Evolutionary conservation across 495 filamentous ascomycete genomes (phyloP).

Genomic region (Lepidopterella palustris): DNA sequence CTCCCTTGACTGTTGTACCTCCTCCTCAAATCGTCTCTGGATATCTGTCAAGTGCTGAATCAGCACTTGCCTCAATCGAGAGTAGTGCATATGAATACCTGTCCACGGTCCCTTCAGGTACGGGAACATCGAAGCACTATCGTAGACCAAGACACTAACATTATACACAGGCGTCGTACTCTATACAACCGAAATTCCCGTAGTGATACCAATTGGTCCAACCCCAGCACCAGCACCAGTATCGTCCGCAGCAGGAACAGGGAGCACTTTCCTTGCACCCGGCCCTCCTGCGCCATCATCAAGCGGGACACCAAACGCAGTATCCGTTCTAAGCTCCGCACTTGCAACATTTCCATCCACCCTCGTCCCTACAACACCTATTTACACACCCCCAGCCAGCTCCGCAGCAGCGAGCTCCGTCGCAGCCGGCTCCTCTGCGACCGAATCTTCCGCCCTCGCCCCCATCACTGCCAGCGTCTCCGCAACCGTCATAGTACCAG

Average conservation of each 20-base stretch:
- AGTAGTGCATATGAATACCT: slow-evolving; percentile 1
- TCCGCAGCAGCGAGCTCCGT: not conserved
- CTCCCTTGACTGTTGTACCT: not conserved
- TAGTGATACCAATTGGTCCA: slow-evolving; percentile 1
- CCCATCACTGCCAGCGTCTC: not conserved
- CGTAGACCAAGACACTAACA: not conserved
- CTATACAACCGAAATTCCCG: not conserved
- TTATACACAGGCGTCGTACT: not conserved
- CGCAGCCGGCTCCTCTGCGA: not conserved
- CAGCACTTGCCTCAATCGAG: not conserved
- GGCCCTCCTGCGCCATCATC: not conserved
- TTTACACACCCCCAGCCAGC: not conserved
- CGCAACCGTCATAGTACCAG: not conserved
- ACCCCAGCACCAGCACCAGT: not conserved
- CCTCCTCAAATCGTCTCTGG: slow-evolving; percentile 2
- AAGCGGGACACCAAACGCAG: not conserved
- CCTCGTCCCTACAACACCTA: not conserved
- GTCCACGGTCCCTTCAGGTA: not conserved
- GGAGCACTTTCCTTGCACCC: not conserved
- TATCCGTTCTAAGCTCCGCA: not conserved
- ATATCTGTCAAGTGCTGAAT: not conserved
- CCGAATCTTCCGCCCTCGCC: not conserved
- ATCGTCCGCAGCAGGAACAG: not conserved
- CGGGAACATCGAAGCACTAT: too few relatives aligned
- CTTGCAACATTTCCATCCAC: not conserved